phyloP scores from a whole-genome alignment of 2,329 filamentous ascomycete species.

The Verticillium tricorpus region DNA sequence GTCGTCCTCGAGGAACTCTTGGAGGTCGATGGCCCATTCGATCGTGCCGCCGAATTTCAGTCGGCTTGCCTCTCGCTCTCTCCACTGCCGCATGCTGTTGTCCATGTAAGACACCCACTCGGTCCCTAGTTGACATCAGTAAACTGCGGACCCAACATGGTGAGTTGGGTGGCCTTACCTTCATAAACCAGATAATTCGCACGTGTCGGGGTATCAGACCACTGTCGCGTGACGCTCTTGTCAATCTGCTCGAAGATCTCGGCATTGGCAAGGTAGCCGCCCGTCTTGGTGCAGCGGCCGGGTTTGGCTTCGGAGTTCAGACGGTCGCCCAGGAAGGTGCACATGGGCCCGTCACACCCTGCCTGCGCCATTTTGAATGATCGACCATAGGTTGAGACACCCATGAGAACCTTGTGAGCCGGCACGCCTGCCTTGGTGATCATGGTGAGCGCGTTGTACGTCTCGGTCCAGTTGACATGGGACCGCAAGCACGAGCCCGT shows the following conservation, averaged over 20 bases:
- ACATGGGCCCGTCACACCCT: conserved; percentile 20
- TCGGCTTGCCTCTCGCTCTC: conserved; percentile 13
- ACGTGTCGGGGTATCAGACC: not conserved
- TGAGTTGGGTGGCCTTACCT: not conserved
- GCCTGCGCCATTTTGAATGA: conserved; percentile 26
- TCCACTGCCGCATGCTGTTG: conserved; percentile 16
- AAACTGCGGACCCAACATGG: conserved; percentile 12
- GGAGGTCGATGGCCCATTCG: conserved; percentile 6
- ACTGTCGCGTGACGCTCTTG: not conserved
- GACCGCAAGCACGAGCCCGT: conserved; percentile 28
- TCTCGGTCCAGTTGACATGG: conserved; percentile 35
- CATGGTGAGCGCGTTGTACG: conserved; percentile 25
- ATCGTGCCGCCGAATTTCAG: conserved; percentile 21
- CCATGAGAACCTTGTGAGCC: conserved; percentile 23
- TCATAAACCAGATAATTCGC: not conserved
- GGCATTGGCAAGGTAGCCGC: conserved; percentile 25
- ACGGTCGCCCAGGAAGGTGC: conserved; percentile 17
- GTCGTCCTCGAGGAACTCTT: not conserved
- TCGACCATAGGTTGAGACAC: conserved; percentile 25
- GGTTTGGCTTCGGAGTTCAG: conserved; percentile 14
- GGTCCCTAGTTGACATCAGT: conserved; percentile 17
- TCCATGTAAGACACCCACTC: conserved; percentile 28
- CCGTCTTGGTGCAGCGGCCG: conserved; percentile 22
- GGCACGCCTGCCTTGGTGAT: conserved; percentile 27
- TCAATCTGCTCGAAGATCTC: conserved; percentile 20